A percentile compares a stretch with the other conserved stretches of the same genome.
phyloP scores from a whole-genome alignment of 2,329 filamentous ascomycete species.

The Neocatenulostroma microsporum region DNA sequence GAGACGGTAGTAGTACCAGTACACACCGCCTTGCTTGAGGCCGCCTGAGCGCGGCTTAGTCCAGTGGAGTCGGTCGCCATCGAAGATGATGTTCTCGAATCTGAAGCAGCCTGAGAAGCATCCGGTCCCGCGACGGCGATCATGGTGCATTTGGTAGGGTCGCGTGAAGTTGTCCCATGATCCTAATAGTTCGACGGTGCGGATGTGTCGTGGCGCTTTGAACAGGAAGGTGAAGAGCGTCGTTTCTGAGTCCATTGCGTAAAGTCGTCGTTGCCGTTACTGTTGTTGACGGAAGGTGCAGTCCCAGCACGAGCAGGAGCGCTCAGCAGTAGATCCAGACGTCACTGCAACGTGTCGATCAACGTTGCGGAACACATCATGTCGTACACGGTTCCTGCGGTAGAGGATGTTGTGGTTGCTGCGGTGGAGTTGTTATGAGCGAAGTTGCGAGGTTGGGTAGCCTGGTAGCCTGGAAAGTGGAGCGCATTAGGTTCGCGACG shows the following conservation, averaged over 20 bases:
- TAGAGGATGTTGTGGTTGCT: no score
- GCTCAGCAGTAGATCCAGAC: no score
- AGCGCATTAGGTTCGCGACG: no score
- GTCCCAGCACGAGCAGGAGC: no score
- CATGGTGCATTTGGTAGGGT: conserved; percentile 72
- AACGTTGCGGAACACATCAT: no score
- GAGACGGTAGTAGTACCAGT: conserved; percentile 95
- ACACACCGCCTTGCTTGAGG: conserved; percentile 84
- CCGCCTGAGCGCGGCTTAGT: conserved; percentile 61
- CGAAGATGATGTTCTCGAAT: conserved; percentile 77
- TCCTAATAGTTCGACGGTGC: conserved; percentile 71
- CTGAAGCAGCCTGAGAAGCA: conserved; percentile 84
- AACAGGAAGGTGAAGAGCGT: conserved; percentile 34
- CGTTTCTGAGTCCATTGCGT: conserved; percentile 32
- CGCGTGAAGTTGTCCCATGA: conserved; percentile 92
- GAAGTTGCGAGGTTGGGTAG: no score
- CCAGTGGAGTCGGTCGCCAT: conserved; percentile 54
- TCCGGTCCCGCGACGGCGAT: conserved; percentile 62
- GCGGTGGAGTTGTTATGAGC: no score
- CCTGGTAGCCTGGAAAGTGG: no score
- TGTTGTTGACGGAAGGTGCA: no score
- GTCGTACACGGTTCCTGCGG: no score
- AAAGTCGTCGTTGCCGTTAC: no score
- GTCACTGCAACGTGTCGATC: no score
- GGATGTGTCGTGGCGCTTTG: conserved; percentile 43